phyloP scores from a whole-genome alignment of 768 basidiomycete species.

The Vararia minispora region DNA sequence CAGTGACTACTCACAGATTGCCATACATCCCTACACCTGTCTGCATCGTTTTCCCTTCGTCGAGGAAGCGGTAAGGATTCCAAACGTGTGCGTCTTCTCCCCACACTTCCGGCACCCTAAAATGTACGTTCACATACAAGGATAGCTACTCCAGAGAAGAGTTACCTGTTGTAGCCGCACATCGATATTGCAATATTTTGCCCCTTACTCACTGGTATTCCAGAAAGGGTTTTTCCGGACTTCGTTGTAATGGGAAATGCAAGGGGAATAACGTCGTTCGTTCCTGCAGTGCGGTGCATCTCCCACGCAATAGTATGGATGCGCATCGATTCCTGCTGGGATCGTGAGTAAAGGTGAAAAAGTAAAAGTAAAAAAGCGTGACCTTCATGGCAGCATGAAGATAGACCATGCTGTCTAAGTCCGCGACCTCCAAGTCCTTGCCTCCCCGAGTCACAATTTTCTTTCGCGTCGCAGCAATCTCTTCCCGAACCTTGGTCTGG shows the following conservation, averaged over 20 bases:
- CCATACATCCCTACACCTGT: conserved; percentile 4
- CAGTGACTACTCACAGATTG: conserved; percentile 6
- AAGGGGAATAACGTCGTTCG: conserved; percentile 6
- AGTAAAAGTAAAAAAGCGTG: neutral
- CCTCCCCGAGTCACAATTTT: neutral
- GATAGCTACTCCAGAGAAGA: neutral
- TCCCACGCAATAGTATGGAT: conserved; percentile 9
- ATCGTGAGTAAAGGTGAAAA: neutral
- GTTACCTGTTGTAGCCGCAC: conserved; percentile 7
- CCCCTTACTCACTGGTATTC: conserved; percentile 8
- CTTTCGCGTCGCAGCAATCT: conserved; percentile 5
- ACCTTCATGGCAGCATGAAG: conserved; percentile 10
- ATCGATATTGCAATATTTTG: conserved; percentile 5
- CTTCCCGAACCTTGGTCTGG: conserved; percentile 11
- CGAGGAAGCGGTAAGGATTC: conserved; percentile 8
- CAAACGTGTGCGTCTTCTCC: conserved; percentile 8
- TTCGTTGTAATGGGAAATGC: conserved; percentile 8
- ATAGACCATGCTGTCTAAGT: conserved; percentile 8
- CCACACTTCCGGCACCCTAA: conserved; percentile 8
- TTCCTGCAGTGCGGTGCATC: conserved; percentile 1
- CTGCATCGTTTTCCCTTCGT: conserved; percentile 2
- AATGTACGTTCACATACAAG: neutral
- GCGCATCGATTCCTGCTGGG: conserved; percentile 9
- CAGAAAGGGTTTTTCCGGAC: conserved; percentile 4
- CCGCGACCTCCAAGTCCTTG: conserved; percentile 2